phyloP scores from a whole-genome alignment of 345 rosid species.

The Populus deltoides region DNA sequence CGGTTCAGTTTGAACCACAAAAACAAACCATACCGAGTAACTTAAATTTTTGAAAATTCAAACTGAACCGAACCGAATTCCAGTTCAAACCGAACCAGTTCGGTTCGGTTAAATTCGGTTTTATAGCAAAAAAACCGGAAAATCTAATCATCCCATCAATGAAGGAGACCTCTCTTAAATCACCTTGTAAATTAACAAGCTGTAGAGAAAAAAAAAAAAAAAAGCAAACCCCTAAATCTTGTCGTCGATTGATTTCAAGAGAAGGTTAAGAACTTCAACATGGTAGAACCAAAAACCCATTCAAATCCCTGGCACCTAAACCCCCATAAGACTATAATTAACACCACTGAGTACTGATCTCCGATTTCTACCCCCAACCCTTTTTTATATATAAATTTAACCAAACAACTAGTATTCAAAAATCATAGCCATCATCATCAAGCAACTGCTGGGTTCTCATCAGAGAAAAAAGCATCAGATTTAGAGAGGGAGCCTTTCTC shows the following conservation, averaged over 20 bases:
- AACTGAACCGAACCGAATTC: no score
- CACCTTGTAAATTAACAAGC: no score
- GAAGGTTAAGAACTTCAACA: not conserved
- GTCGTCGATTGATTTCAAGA: not conserved
- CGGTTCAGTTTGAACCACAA: no score
- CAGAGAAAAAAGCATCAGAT: not conserved
- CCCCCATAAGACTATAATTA: not conserved
- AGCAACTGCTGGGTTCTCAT: not conserved
- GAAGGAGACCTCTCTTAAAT: no score
- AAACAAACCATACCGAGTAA: no score
- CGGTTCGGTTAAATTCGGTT: no score
- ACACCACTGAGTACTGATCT: not conserved
- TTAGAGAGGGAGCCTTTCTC: not conserved
- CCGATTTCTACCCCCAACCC: not conserved
- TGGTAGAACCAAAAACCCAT: not conserved
- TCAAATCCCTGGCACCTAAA: not conserved
- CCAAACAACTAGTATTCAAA: not conserved
- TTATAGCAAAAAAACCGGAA: no score
- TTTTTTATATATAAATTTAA: no score
- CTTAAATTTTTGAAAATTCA: no score
- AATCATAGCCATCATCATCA: not conserved
- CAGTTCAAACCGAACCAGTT: no score
- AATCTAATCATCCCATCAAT: no score
- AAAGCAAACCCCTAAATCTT: no score
- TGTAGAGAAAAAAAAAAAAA: not conserved